These are phyloP conservation scores for Penicillium longicatenatum DNA, from an alignment of 495 filamentous ascomycete genomes.

Conservation along the genomic window DNA sequence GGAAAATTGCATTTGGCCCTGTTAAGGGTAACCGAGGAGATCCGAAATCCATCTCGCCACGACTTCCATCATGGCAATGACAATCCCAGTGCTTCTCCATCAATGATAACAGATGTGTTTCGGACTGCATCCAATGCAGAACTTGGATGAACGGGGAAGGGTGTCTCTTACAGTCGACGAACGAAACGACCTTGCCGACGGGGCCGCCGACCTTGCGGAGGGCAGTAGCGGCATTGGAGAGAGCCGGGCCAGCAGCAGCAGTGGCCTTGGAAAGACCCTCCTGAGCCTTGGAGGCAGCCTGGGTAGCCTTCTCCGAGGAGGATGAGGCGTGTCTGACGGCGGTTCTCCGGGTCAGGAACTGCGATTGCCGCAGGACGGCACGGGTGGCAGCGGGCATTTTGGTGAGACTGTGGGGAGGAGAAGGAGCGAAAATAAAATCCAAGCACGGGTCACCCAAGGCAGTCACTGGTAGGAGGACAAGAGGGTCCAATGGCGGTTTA, in stretches of 20 bases:
- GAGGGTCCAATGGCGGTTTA: constrained; percentile 44
- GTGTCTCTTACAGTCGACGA: constrained; percentile 78
- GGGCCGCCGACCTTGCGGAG: constrained; percentile 80
- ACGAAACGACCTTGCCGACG: constrained; percentile 76
- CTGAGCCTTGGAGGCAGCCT: constrained; percentile 72
- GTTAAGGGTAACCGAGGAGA: constrained; percentile 28
- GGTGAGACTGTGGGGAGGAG: constrained; percentile 30
- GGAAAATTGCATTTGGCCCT: constrained; percentile 5
- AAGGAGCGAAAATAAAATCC: constrained; percentile 30
- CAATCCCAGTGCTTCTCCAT: neutral
- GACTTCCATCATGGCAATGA: constrained; percentile 6
- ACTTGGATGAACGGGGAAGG: neutral
- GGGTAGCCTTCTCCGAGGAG: constrained; percentile 70
- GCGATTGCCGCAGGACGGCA: constrained; percentile 63
- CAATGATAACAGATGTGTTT: neutral
- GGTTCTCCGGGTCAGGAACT: constrained; percentile 58
- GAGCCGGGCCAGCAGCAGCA: constrained; percentile 74
- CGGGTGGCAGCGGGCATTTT: constrained; percentile 56
- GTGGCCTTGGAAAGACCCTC: constrained; percentile 84
- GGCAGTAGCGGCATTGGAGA: constrained; percentile 68
- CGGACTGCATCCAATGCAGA: constrained; percentile 4
- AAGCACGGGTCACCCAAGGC: constrained; percentile 29
- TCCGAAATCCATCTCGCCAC: neutral
- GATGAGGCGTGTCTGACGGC: constrained; percentile 64
- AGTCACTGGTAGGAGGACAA: constrained; percentile 38